Percentiles rank a stretch among this genome's conserved stretches.
Conservation (phyloP, 352 stramenopile genomes). For the Pythium guiyangense region DNA sequence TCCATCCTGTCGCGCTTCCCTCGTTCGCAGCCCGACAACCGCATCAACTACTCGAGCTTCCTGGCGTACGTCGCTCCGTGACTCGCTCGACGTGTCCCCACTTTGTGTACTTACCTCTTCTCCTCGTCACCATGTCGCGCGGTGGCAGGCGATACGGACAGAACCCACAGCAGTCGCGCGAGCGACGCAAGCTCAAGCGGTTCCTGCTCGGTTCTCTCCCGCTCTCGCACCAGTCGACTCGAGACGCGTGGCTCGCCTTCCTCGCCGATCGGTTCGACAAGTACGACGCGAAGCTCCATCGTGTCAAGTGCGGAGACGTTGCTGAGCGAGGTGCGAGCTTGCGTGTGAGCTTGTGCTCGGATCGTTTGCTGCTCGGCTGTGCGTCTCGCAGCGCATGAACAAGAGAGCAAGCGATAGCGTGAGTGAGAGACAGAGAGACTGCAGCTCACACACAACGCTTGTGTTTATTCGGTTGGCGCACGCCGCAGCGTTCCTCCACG, state of each 20-base stretch:
- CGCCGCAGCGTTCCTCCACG: constrained; percentile 28
- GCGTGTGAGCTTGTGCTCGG: no score
- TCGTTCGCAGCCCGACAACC: constrained; percentile 17
- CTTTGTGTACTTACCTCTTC: background rate
- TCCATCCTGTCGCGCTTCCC: constrained; percentile 52
- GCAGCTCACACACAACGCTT: background rate
- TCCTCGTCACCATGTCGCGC: no score
- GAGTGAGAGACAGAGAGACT: no score
- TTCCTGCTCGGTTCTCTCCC: constrained; percentile 19
- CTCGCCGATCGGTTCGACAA: constrained; percentile 31
- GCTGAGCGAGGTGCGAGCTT: constrained; percentile 29
- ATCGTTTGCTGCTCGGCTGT: no score
- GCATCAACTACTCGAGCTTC: constrained; percentile 40
- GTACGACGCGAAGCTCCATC: constrained; percentile 34
- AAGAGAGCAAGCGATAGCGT: no score
- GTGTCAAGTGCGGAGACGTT: constrained; percentile 18
- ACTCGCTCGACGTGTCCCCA: background rate
- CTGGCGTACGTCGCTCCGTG: constrained; percentile 37
- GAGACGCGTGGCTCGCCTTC: constrained; percentile 12
- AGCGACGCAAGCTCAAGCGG: constrained; percentile 35
- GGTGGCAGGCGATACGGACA: constrained; percentile 37
- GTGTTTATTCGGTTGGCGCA: background rate
- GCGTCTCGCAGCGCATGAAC: no score
- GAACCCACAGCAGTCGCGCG: constrained; percentile 32
- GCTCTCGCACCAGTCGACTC: background rate